A percentile compares a stretch with the other conserved stretches of the same genome.
phyloP scores from a whole-genome alignment of 192 early-diverging fungal species.

The Backusella liffmaniae region DNA sequence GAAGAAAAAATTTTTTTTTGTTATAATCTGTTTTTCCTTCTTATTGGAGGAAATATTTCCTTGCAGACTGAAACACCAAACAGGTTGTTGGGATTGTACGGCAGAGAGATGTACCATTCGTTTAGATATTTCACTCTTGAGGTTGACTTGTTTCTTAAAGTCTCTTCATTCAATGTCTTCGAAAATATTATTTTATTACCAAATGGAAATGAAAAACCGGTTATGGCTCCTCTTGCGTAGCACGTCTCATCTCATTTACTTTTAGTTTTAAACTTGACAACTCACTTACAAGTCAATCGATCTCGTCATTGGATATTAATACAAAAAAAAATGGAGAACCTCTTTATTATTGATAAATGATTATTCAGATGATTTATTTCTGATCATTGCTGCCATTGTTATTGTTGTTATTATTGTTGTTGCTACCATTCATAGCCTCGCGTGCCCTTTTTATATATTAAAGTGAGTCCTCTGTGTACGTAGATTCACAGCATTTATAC shows the following conservation, averaged over 20 bases:
- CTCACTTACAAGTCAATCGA: too few relatives aligned
- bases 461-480: not conserved
- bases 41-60: conserved; percentile 18
- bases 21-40: conserved; percentile 15
- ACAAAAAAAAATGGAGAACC: not conserved
- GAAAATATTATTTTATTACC: not conserved
- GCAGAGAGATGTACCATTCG: conserved; percentile 6
- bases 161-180: not conserved
- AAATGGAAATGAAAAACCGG: not conserved
- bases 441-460: conserved; percentile 12
- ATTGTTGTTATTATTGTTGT: not conserved
- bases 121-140: not conserved
- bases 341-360: not conserved
- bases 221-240: not conserved
- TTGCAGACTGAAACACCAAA: not conserved
- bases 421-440: not conserved
- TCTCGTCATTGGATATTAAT: not conserved
- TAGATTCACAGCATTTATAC: too few relatives aligned
- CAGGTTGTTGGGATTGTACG: conserved; percentile 14
- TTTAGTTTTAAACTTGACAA: too few relatives aligned
- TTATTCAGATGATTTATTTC: not conserved
- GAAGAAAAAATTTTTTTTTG: too few relatives aligned
- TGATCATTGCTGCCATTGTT: not conserved
- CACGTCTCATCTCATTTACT: too few relatives aligned
- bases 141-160: not conserved